Percentiles rank a stretch among this genome's conserved stretches.
These are phyloP conservation scores for Suhomyces prunicola DNA, from an alignment of 805 yeast species.

Conservation along the genomic window DNA sequence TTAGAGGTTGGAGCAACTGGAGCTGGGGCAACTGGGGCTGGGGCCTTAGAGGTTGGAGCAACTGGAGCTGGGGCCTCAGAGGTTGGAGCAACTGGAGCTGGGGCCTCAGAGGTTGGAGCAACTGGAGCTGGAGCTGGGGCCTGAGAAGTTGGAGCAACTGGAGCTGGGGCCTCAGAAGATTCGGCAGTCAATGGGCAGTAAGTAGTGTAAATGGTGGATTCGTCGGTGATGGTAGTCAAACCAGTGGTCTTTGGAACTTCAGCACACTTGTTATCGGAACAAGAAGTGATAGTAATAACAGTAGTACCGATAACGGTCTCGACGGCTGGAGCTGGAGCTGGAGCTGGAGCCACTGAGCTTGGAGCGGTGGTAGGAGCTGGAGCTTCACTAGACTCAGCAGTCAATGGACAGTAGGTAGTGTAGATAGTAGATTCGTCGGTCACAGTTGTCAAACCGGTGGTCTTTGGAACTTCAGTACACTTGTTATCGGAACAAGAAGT, in stretches of 20 bases:
- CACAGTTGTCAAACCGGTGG: slow-evolving; percentile 28
- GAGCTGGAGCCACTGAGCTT: slow-evolving; percentile 10
- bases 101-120: slow-evolving; percentile 9
- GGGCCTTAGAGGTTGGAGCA: slow-evolving; percentile 13
- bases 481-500: slow-evolving; percentile 37
- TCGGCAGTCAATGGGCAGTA: slow-evolving; percentile 19
- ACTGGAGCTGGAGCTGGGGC: slow-evolving; percentile 2
- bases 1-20: slow-evolving; percentile 5
- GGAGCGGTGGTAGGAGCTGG: background rate
- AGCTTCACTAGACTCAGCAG: slow-evolving; percentile 5
- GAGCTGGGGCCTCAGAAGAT: slow-evolving; percentile 18
- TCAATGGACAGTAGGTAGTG: slow-evolving; percentile 16
- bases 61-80: slow-evolving; percentile 8
- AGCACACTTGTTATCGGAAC: slow-evolving; percentile 24
- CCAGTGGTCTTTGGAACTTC: slow-evolving; percentile 21
- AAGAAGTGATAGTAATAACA: slow-evolving; percentile 25
- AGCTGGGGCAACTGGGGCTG: slow-evolving; percentile 8
- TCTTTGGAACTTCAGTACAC: slow-evolving; percentile 26
- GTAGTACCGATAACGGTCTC: slow-evolving; percentile 17
- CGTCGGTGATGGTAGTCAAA: slow-evolving; percentile 19
- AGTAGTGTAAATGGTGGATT: slow-evolving; percentile 20
- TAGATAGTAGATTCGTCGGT: slow-evolving; percentile 11
- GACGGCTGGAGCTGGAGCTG: slow-evolving; percentile 13
- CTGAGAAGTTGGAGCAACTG: slow-evolving; percentile 5
- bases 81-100: slow-evolving; percentile 2